These are phyloP conservation scores for Dillenia turbinata DNA, from an alignment of 164 flowering plant species.

Conservation along the genomic window DNA sequence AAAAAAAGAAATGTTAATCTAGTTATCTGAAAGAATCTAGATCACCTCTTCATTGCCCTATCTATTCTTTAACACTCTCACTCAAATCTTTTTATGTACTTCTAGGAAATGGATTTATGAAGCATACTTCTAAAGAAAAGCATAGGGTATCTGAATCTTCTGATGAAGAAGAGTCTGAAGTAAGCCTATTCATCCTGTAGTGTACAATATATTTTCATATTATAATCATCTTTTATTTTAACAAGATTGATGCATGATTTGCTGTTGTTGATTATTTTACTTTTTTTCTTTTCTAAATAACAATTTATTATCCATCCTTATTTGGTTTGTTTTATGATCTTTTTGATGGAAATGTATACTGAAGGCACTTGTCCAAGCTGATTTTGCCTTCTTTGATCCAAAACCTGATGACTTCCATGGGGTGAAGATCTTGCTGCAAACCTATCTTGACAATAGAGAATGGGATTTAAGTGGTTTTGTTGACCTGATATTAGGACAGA, in stretches of 20 bases:
- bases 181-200: conserved; percentile 22
- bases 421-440: conserved; percentile 73
- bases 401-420: conserved; percentile 85
- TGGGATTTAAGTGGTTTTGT: conserved; percentile 93
- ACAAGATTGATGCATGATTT: background rate
- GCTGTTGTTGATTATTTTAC: background rate
- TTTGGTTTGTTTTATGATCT: background rate
- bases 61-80: background rate
- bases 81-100: background rate
- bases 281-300: background rate
- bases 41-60: background rate
- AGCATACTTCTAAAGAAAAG: conserved; percentile 17
- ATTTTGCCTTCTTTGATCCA: conserved; percentile 91
- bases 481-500: conserved; percentile 81
- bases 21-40: no score
- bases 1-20: no score
- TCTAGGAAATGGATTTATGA: conserved; percentile 22
- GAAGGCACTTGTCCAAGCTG: conserved; percentile 76
- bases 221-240: background rate
- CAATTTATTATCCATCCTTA: background rate
- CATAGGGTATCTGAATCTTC: conserved; percentile 34
- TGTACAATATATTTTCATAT: conserved; percentile 1
- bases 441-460: conserved; percentile 56
- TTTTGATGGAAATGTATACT: background rate
- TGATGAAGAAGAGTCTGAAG: conserved; percentile 50